A percentile compares a stretch with the other conserved stretches of the same genome.
Evolutionary conservation across 208 protist species (phyloP).

Genomic region (Leptomonas pyrrhocoris): DNA sequence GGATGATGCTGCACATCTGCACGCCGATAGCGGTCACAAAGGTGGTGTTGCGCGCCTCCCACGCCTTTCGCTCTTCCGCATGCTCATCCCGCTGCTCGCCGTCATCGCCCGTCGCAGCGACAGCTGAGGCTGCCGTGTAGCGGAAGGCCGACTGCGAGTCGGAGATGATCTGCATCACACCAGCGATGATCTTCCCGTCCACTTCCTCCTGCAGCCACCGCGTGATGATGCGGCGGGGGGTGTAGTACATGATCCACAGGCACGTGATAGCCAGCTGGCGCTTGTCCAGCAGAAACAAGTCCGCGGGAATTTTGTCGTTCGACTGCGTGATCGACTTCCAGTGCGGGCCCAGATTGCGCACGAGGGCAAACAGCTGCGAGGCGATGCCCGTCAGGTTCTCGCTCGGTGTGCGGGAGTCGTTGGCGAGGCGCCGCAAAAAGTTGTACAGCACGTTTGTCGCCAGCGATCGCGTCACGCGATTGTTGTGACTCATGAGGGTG

Average conservation of each 20-base stretch:
- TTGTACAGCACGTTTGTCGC: constrained; percentile 65
- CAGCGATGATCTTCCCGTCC: constrained; percentile 59
- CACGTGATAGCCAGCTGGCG: constrained; percentile 63
- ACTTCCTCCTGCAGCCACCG: constrained; percentile 58
- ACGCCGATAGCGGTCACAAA: constrained; percentile 77
- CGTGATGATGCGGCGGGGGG: constrained; percentile 39
- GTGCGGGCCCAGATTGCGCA: constrained; percentile 49
- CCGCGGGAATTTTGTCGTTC: constrained; percentile 50
- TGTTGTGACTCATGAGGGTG: constrained; percentile 59
- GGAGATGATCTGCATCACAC: constrained; percentile 69
- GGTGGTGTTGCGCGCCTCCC: constrained; percentile 79
- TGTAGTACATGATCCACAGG: constrained; percentile 87
- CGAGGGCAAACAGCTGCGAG: constrained; percentile 73
- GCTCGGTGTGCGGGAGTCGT: constrained; percentile 64
- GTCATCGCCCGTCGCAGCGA: not conserved
- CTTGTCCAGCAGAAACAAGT: constrained; percentile 53
- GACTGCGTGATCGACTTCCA: constrained; percentile 69
- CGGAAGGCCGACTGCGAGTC: constrained; percentile 79
- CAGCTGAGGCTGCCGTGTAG: constrained; percentile 39
- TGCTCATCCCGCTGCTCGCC: not conserved
- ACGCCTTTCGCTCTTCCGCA: constrained; percentile 40
- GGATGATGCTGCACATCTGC: constrained; percentile 59
- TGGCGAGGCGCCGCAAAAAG: constrained; percentile 67
- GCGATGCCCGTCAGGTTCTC: constrained; percentile 61
- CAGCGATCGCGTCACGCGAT: constrained; percentile 43